Conservation (phyloP, 495 filamentous ascomycete genomes). For the Tirmania nivea region DNA sequence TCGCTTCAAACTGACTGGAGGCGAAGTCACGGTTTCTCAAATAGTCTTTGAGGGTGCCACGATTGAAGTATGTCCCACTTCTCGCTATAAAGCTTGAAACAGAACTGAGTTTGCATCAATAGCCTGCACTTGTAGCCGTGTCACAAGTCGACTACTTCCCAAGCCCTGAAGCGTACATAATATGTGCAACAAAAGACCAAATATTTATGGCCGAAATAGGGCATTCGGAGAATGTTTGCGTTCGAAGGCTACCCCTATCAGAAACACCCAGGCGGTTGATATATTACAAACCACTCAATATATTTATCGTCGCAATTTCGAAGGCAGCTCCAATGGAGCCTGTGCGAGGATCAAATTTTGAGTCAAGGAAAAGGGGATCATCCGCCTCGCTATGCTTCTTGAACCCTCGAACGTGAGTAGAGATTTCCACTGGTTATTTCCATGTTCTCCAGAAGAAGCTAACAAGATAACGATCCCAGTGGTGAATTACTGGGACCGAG, state of each 20-base stretch:
- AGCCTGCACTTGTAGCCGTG: constrained; percentile 16
- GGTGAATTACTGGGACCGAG: not conserved
- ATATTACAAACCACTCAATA: constrained; percentile 13
- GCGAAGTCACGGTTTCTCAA: constrained; percentile 12
- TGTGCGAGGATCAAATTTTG: not conserved
- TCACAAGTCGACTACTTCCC: constrained; percentile 13
- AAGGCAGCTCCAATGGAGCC: constrained; percentile 11
- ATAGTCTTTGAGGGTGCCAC: constrained; percentile 16
- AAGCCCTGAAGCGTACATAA: constrained; percentile 10
- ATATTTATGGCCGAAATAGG: constrained; percentile 18
- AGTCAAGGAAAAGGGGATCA: not conserved
- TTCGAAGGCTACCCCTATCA: constrained; percentile 12
- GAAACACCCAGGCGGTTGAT: constrained; percentile 18
- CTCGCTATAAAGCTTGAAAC: too few species aligned
- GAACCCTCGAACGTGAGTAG: constrained; percentile 16
- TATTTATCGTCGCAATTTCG: constrained; percentile 19
- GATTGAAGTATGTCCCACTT: constrained; percentile 9
- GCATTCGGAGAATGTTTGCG: constrained; percentile 16
- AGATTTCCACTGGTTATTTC: not conserved
- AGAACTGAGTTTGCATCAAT: not conserved
- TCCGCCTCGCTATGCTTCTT: constrained; percentile 10
- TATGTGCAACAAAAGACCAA: constrained; percentile 16
- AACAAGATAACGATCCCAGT: not conserved
- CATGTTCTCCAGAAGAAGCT: not conserved
- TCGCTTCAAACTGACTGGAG: constrained; percentile 16